These are phyloP conservation scores for Trichosporon sp. DNA, from an alignment of 1,284 basidiomycete species.

Conservation along the genomic window DNA sequence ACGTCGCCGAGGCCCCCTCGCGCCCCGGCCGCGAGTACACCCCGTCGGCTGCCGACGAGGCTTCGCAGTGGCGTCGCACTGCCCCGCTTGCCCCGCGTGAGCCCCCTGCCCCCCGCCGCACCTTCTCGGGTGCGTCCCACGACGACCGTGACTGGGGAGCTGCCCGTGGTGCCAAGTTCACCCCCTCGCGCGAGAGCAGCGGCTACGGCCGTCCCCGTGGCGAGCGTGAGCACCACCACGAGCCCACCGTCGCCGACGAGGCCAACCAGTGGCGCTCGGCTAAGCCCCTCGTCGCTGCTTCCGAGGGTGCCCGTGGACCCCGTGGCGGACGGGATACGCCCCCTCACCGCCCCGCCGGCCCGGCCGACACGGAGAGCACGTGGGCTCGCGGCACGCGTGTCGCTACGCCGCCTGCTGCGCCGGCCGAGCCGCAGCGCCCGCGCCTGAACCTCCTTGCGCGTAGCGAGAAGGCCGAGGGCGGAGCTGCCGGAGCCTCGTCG, in stretches of 20 bases:
- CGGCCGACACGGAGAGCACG: conserved; percentile 71
- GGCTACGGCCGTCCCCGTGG: conserved; percentile 38
- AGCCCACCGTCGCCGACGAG: conserved; percentile 56
- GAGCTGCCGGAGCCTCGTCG: conserved; percentile 58
- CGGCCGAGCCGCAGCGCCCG: conserved; percentile 76
- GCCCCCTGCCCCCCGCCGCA: conserved; percentile 37
- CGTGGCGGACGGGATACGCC: conserved; percentile 37
- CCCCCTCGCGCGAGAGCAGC: conserved; percentile 51
- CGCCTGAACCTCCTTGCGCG: conserved; percentile 83
- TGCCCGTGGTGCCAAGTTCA: conserved; percentile 58
- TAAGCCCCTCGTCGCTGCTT: conserved; percentile 41
- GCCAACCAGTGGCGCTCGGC: conserved; percentile 60
- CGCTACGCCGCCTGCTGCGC: conserved; percentile 67
- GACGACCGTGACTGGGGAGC: conserved; percentile 57
- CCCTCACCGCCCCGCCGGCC: conserved; percentile 41
- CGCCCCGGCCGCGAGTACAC: conserved; percentile 43
- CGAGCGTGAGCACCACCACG: conserved; percentile 28
- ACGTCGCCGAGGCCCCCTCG: conserved; percentile 82
- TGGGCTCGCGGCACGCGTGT: conserved; percentile 57
- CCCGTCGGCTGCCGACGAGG: conserved; percentile 59
- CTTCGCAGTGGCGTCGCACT: conserved; percentile 77
- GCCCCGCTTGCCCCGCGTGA: conserved; percentile 65
- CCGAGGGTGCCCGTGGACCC: conserved; percentile 18
- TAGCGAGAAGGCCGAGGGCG: conserved; percentile 57
- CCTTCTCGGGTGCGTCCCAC: conserved; percentile 38